Evolutionary conservation across 768 basidiomycete genomes (phyloP).

Genomic region (Cantharellus cinnabarinus): DNA sequence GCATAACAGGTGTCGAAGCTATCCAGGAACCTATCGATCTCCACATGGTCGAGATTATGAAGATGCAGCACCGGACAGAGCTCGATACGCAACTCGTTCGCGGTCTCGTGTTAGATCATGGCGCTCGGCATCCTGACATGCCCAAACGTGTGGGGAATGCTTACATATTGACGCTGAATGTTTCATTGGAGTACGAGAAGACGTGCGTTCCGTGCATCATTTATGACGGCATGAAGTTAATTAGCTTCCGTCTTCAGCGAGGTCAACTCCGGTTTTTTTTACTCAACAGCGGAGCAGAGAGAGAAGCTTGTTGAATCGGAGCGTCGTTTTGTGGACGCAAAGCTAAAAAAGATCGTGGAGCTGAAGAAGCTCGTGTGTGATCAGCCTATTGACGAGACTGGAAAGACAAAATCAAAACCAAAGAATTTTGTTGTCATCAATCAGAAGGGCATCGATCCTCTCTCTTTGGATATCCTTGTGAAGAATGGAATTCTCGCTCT

Average conservation of each 20-base stretch:
- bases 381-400: slow-evolving; percentile 62
- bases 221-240: not conserved
- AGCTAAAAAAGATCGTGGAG: slow-evolving; percentile 88
- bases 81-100: slow-evolving; percentile 91
- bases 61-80: slow-evolving; percentile 98
- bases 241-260: slow-evolving; percentile 35
- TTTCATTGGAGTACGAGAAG: slow-evolving; percentile 97
- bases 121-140: slow-evolving; percentile 97
- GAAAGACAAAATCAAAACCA: slow-evolving; percentile 29
- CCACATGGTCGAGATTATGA: slow-evolving; percentile 99
- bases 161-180: slow-evolving; percentile 85
- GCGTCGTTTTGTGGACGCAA: slow-evolving; percentile 78
- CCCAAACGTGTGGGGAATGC: slow-evolving; percentile 96
- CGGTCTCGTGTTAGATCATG: slow-evolving; percentile 92
- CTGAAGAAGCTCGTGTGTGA: slow-evolving; percentile 95
- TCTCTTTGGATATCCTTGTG: slow-evolving; percentile 84
- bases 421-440: slow-evolving; percentile 91
- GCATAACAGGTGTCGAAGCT: slow-evolving; percentile 42
- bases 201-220: slow-evolving; percentile 40
- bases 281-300: slow-evolving; percentile 92
- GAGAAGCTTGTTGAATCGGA: slow-evolving; percentile 98
- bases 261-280: slow-evolving; percentile 99
- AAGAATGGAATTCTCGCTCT: slow-evolving; percentile 94
- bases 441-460: slow-evolving; percentile 97
- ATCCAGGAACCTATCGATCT: slow-evolving; percentile 85